Conservation (phyloP, 1,284 basidiomycete genomes). For the Agroathelia rolfsii region DNA sequence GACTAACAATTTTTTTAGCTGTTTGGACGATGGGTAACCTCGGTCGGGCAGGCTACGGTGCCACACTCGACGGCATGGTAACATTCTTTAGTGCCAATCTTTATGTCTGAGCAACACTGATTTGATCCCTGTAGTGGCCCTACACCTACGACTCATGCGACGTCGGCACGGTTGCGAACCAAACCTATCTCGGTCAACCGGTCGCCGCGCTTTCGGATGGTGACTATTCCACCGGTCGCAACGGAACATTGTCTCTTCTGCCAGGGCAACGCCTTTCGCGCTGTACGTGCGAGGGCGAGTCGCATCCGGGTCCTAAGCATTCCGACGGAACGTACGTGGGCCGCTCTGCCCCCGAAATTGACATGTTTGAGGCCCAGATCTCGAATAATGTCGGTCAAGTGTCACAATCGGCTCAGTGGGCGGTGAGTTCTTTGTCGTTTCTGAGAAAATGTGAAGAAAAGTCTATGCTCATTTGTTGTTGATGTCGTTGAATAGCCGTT, state of each 20-base stretch:
- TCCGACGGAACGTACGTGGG: slow-evolving; percentile 57
- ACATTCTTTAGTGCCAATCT: slow-evolving; percentile 6
- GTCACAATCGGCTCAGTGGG: slow-evolving; percentile 58
- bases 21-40: slow-evolving; percentile 66
- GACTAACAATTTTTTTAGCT: too few species aligned
- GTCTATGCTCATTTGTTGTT: slow-evolving; percentile 17
- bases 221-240: slow-evolving; percentile 27
- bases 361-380: slow-evolving; percentile 64
- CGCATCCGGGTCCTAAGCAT: slow-evolving; percentile 66
- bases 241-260: slow-evolving; percentile 40
- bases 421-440: slow-evolving; percentile 23
- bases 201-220: slow-evolving; percentile 34
- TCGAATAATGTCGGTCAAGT: slow-evolving; percentile 29
- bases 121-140: slow-evolving; percentile 32
- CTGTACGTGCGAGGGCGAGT: slow-evolving; percentile 63
- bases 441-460: too few species aligned
- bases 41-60: slow-evolving; percentile 40
- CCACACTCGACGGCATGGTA: slow-evolving; percentile 37
- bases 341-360: slow-evolving; percentile 68
- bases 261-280: slow-evolving; percentile 69
- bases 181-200: slow-evolving; percentile 34
- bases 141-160: slow-evolving; percentile 16
- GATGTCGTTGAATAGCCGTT: slow-evolving; percentile 36
- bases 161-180: slow-evolving; percentile 51
- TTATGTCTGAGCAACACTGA: slow-evolving; percentile 55